These are phyloP conservation scores for Punica granatum DNA, from an alignment of 345 rosid genomes.

Conservation along the genomic window DNA sequence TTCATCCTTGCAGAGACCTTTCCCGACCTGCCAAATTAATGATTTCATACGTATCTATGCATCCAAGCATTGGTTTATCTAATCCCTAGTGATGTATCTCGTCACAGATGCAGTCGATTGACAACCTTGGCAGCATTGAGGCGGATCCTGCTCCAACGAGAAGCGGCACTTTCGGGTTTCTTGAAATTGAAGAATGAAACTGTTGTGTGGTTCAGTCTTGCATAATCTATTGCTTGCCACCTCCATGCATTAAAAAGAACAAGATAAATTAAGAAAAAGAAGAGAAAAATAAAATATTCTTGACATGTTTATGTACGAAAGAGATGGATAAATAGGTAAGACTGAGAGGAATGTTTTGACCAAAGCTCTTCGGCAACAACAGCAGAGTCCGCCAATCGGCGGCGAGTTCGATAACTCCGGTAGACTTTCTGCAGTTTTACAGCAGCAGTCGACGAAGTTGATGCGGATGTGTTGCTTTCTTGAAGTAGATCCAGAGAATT, in stretches of 20 bases:
- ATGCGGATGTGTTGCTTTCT: neutral
- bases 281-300: neutral
- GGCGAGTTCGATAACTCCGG: constrained; percentile 80
- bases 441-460: constrained; percentile 28
- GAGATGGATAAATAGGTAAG: neutral
- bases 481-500: neutral
- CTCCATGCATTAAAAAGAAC: constrained; percentile 24
- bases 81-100: too few relatives aligned
- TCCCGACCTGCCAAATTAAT: constrained; percentile 38
- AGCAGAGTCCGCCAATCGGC: constrained; percentile 77
- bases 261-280: too few relatives aligned
- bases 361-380: constrained; percentile 89
- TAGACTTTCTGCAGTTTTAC: constrained; percentile 77
- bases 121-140: constrained; percentile 75
- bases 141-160: constrained; percentile 65
- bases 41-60: too few relatives aligned
- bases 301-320: neutral
- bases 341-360: constrained; percentile 17
- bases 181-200: constrained; percentile 66
- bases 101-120: neutral
- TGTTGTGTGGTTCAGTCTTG: constrained; percentile 66
- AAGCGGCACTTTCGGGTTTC: constrained; percentile 62
- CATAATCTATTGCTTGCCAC: constrained; percentile 87
- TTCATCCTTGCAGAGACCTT: constrained; percentile 47
- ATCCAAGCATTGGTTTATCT: too few relatives aligned